These are phyloP conservation scores for Rehmannia glutinosa DNA, from an alignment of 257 asterid genomes.

Conservation along the genomic window DNA sequence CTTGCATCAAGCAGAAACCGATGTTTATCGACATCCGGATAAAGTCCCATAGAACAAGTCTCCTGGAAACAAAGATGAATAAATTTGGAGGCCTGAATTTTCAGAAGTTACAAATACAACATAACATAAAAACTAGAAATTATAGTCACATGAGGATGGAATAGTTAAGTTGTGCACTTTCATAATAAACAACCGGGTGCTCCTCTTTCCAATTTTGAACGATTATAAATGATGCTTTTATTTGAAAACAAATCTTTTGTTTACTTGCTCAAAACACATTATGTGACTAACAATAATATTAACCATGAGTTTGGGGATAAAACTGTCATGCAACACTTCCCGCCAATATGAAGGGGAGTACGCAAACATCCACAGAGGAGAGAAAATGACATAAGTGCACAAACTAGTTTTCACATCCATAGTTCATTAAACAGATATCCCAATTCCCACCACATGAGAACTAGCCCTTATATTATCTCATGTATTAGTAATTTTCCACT, in stretches of 20 bases:
- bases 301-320: not conserved
- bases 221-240: not conserved
- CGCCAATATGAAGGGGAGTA: not conserved
- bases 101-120: slow-evolving; percentile 1
- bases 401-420: no score
- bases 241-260: not conserved
- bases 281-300: not conserved
- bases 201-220: not conserved
- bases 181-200: not conserved
- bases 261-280: not conserved
- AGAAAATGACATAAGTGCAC: no score
- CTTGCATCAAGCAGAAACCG: slow-evolving; percentile 38
- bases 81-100: slow-evolving; percentile 8
- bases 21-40: slow-evolving; percentile 34
- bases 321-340: not conserved
- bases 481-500: no score
- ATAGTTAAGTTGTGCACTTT: not conserved
- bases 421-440: no score
- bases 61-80: slow-evolving; percentile 47
- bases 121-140: not conserved
- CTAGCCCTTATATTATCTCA: no score
- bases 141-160: not conserved
- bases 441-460: no score
- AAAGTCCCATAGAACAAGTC: slow-evolving; percentile 34
- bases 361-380: no score